These are phyloP conservation scores for Phascolomyces articulosus DNA, from an alignment of 371 early-diverging fungal genomes.

Conservation along the genomic window DNA sequence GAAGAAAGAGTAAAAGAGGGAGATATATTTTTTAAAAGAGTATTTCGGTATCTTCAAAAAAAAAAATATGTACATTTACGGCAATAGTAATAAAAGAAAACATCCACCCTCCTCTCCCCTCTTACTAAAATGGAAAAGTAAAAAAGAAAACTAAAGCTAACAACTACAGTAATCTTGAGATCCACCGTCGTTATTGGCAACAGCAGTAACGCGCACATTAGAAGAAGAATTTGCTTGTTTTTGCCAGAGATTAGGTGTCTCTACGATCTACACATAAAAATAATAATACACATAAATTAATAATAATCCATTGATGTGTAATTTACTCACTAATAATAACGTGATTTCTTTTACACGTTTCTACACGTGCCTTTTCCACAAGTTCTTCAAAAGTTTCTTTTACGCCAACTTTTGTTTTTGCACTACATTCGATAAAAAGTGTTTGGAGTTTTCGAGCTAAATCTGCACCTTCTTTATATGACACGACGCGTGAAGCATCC, in stretches of 20 bases:
- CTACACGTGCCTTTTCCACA: conserved; percentile 72
- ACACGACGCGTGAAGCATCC: conserved; percentile 82
- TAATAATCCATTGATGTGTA: too few relatives aligned
- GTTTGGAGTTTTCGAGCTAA: conserved; percentile 86
- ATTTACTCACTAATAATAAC: conserved; percentile 13
- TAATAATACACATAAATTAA: too few relatives aligned
- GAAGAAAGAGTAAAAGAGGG: too few relatives aligned
- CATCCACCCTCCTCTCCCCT: too few relatives aligned
- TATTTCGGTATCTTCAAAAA: too few relatives aligned
- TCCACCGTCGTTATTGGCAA: background rate
- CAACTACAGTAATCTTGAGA: conserved; percentile 13
- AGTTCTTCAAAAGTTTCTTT: conserved; percentile 89
- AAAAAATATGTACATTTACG: too few relatives aligned
- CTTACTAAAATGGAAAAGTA: background rate
- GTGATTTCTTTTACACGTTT: conserved; percentile 13
- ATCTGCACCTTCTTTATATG: conserved; percentile 86
- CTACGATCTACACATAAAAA: conserved; percentile 63
- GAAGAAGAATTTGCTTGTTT: conserved; percentile 54
- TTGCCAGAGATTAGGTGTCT: conserved; percentile 81
- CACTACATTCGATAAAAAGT: conserved; percentile 94
- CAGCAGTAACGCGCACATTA: conserved; percentile 23
- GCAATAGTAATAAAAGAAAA: too few relatives aligned
- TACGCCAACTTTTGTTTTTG: conserved; percentile 90
- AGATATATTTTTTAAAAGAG: too few relatives aligned
- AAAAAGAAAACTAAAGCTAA: background rate